Conservation (phyloP, 2,329 filamentous ascomycete genomes). For the Colletotrichum graminicola region DNA sequence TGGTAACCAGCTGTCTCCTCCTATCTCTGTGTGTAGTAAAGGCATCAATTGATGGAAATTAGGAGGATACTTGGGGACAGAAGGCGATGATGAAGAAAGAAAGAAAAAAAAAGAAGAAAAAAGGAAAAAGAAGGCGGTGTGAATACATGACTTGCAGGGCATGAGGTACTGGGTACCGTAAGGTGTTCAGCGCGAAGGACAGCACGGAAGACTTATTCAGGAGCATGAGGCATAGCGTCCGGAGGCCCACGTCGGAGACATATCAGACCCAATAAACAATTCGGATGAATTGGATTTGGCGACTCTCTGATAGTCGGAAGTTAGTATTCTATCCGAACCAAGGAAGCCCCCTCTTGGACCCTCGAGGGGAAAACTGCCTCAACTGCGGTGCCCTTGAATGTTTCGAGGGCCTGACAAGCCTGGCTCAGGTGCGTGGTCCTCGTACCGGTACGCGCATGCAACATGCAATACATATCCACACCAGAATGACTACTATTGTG, state of each 20-base stretch:
- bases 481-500: background rate
- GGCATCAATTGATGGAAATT: background rate
- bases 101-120: background rate
- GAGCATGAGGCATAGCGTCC: constrained; percentile 33
- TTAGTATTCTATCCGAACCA: constrained; percentile 20
- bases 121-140: background rate
- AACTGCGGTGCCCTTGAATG: constrained; percentile 28
- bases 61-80: background rate
- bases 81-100: background rate
- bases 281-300: constrained; percentile 21
- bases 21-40: background rate
- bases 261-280: constrained; percentile 13
- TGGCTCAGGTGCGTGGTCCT: constrained; percentile 9
- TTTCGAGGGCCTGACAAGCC: constrained; percentile 16
- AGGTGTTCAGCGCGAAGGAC: background rate
- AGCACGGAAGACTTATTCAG: constrained; percentile 16
- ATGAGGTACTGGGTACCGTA: background rate
- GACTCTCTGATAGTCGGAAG: background rate
- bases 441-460: background rate
- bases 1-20: background rate
- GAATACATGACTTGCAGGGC: background rate
- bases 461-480: background rate
- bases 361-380: constrained; percentile 11
- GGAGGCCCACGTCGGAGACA: constrained; percentile 22
- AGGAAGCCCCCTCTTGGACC: constrained; percentile 8